phyloP scores from a whole-genome alignment of 202 grass and related monocot species.

The Carex sylvatica region DNA sequence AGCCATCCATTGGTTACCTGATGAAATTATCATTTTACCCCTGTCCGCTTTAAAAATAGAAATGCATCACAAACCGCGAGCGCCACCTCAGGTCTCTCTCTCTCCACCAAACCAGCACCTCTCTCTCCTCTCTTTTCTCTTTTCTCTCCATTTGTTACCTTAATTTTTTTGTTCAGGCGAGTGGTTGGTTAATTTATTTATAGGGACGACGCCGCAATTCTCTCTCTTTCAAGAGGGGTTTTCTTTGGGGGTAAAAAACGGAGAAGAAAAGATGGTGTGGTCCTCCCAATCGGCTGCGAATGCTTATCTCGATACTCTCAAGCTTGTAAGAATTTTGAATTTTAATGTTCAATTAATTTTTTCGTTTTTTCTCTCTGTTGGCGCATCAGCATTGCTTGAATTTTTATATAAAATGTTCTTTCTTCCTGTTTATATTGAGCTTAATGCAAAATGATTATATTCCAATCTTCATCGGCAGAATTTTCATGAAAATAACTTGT shows the following conservation, averaged over 20 bases:
- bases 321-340: constrained; percentile 23
- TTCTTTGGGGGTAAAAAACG: not conserved
- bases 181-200: constrained; percentile 8
- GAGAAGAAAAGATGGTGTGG: constrained; percentile 28
- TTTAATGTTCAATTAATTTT: not conserved
- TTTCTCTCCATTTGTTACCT: not conserved
- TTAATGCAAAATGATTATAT: constrained; percentile 1
- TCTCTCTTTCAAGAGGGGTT: not conserved
- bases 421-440: not conserved
- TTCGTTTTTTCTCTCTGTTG: not conserved
- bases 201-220: not conserved
- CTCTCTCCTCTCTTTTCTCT: not conserved
- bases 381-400: not conserved
- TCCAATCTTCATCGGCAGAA: too few relatives aligned
- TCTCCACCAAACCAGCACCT: not conserved
- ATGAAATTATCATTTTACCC: not conserved
- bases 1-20: not conserved
- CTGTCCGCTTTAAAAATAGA: constrained; percentile 22
- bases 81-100: not conserved
- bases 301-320: constrained; percentile 37
- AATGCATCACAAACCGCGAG: not conserved
- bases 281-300: constrained; percentile 32
- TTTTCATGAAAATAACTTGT: not conserved
- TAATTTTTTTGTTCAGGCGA: not conserved
- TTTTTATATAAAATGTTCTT: not conserved